phyloP scores from a whole-genome alignment of 441 rosid species.

The Mallotus repandus region DNA sequence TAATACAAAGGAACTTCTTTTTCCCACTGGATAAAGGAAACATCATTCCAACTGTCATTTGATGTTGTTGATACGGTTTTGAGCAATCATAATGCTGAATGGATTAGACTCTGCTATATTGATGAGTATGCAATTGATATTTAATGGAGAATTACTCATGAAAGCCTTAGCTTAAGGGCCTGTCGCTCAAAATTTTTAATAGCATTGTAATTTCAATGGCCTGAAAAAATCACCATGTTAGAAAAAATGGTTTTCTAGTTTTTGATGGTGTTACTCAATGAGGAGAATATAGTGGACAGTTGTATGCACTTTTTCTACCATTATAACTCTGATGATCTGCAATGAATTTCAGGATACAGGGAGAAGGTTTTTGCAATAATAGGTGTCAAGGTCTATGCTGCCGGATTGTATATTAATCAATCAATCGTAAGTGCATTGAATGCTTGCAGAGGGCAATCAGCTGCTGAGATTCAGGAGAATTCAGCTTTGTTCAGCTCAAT shows the following conservation, averaged over 20 bases:
- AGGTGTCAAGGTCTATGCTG: slow-evolving; percentile 87
- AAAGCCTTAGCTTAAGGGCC: neutral
- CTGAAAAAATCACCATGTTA: too few relatives aligned
- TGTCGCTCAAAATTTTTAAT: neutral
- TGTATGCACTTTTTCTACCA: neutral
- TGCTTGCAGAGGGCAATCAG: slow-evolving; percentile 57
- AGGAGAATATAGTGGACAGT: neutral
- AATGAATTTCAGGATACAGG: slow-evolving; percentile 18
- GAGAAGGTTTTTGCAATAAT: slow-evolving; percentile 52
- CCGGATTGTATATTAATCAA: slow-evolving; percentile 62
- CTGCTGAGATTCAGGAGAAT: slow-evolving; percentile 50
- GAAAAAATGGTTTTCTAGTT: too few relatives aligned
- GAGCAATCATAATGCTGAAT: neutral
- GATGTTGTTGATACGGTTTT: neutral
- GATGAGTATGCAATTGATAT: neutral
- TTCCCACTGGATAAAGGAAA: neutral
- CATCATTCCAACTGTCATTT: neutral
- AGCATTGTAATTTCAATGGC: neutral
- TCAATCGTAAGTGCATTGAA: slow-evolving; percentile 44
- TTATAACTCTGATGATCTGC: neutral
- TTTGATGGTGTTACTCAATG: too few relatives aligned
- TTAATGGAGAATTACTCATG: neutral
- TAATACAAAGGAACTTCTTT: neutral
- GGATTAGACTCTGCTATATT: neutral
- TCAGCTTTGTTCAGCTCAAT: slow-evolving; percentile 50